Evolutionary conservation across 1,284 basidiomycete genomes (phyloP).

Genomic region (Stygiomarasmius scandens): DNA sequence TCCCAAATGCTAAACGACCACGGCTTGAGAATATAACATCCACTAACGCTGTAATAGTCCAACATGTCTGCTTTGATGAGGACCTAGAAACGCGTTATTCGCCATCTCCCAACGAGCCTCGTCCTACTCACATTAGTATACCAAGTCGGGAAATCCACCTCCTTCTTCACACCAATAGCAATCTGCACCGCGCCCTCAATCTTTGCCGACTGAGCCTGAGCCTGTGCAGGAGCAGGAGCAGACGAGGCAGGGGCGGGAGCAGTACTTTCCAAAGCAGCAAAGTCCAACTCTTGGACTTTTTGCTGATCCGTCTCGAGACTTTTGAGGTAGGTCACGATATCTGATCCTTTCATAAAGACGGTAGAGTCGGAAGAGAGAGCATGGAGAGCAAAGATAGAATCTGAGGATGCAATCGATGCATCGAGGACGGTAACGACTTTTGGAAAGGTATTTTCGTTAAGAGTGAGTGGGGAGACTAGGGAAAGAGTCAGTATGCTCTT

Average conservation of each 20-base stretch:
- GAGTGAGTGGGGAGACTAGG: constrained; percentile 78
- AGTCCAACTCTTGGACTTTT: constrained; percentile 76
- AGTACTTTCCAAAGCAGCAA: constrained; percentile 62
- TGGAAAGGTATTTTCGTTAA: constrained; percentile 73
- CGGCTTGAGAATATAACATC: constrained; percentile 98
- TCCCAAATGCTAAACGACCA: constrained; percentile 99
- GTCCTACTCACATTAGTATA: constrained; percentile 81
- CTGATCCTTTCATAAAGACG: constrained; percentile 75
- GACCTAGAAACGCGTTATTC: constrained; percentile 55
- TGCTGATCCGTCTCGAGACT: constrained; percentile 65
- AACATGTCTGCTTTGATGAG: constrained; percentile 98
- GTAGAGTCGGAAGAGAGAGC: constrained; percentile 73
- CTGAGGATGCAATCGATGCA: constrained; percentile 67
- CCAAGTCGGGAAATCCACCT: constrained; percentile 92
- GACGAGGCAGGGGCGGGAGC: constrained; percentile 36
- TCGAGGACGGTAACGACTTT: constrained; percentile 82
- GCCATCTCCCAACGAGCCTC: neutral
- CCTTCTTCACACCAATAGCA: constrained; percentile 93
- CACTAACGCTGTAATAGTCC: constrained; percentile 98
- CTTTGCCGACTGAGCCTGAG: constrained; percentile 59
- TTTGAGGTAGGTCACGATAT: constrained; percentile 75
- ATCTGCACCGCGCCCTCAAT: constrained; percentile 90
- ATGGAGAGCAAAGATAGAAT: constrained; percentile 74
- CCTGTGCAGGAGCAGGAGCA: constrained; percentile 37
- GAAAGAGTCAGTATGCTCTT: constrained; percentile 3